Evolutionary conservation across 2,329 filamentous ascomycete species (phyloP).

Genomic region (Sporothrix schenckii): DNA sequence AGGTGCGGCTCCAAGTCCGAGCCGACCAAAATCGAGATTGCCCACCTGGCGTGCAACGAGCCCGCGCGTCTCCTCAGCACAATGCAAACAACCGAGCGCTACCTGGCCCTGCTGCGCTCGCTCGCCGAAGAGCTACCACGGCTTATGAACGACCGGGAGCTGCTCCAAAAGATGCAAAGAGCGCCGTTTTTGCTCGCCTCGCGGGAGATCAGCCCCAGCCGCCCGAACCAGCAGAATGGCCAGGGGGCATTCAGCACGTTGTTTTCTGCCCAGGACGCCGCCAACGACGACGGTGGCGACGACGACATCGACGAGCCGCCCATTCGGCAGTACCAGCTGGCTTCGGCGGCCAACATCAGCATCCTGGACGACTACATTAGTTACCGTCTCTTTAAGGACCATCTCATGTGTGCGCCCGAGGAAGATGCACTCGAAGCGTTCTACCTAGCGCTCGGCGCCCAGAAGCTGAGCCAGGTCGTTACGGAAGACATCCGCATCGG

Average conservation of each 20-base stretch:
- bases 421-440: conserved; percentile 85
- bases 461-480: conserved; percentile 74
- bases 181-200: conserved; percentile 82
- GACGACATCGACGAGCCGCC: conserved; percentile 64
- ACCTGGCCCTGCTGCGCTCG: conserved; percentile 77
- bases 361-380: conserved; percentile 87
- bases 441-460: conserved; percentile 78
- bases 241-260: conserved; percentile 20
- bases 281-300: conserved; percentile 45
- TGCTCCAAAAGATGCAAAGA: conserved; percentile 75
- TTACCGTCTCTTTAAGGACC: conserved; percentile 84
- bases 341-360: conserved; percentile 70
- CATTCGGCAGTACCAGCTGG: conserved; percentile 78
- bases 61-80: conserved; percentile 79
- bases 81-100: conserved; percentile 81
- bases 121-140: conserved; percentile 71
- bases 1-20: conserved; percentile 90
- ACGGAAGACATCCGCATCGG: conserved; percentile 78
- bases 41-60: conserved; percentile 78
- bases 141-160: conserved; percentile 75
- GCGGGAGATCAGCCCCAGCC: conserved; percentile 63
- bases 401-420: conserved; percentile 82
- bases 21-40: conserved; percentile 84
- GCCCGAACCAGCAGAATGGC: conserved; percentile 29
- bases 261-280: conserved; percentile 40